These are phyloP conservation scores for Chondrostereum purpureum DNA, from an alignment of 1,284 basidiomycete species.

Conservation along the genomic window DNA sequence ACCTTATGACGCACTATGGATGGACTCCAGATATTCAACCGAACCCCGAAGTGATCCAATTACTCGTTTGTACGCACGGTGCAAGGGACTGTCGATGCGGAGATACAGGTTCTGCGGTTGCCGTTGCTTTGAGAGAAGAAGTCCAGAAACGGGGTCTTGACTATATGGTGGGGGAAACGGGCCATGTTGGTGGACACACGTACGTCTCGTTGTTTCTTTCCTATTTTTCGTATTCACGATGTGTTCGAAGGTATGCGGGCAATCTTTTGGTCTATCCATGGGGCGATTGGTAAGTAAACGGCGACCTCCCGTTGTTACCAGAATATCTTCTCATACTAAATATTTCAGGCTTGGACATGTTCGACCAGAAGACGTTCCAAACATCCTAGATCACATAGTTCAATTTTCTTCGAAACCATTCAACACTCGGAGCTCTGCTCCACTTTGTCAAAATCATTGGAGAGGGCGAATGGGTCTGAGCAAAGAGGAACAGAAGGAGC, in stretches of 20 bases:
- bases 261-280: conserved; percentile 72
- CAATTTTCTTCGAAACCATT: conserved; percentile 25
- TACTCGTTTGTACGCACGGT: conserved; percentile 73
- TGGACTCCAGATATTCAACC: conserved; percentile 10
- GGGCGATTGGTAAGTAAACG: conserved; percentile 79
- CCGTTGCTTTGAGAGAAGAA: conserved; percentile 34
- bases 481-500: conserved; percentile 52
- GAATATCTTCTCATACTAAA: no score
- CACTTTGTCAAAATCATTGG: conserved; percentile 48
- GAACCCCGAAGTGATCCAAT: conserved; percentile 30
- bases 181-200: conserved; percentile 84
- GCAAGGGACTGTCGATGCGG: conserved; percentile 72
- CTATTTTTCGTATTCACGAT: conserved; percentile 7
- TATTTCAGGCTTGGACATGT: conserved; percentile 57
- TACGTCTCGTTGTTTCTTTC: conserved; percentile 33
- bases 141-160: conserved; percentile 25
- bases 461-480: conserved; percentile 70
- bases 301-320: no score
- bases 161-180: conserved; percentile 57
- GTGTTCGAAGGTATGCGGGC: conserved; percentile 57
- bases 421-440: conserved; percentile 20
- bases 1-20: conserved; percentile 30
- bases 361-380: conserved; percentile 46
- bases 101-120: conserved; percentile 51
- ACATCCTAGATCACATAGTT: conserved; percentile 45